A percentile compares a stretch with the other conserved stretches of the same genome.
These are phyloP conservation scores for Candida ovalis DNA, from an alignment of 805 yeast genomes.

Conservation along the genomic window DNA sequence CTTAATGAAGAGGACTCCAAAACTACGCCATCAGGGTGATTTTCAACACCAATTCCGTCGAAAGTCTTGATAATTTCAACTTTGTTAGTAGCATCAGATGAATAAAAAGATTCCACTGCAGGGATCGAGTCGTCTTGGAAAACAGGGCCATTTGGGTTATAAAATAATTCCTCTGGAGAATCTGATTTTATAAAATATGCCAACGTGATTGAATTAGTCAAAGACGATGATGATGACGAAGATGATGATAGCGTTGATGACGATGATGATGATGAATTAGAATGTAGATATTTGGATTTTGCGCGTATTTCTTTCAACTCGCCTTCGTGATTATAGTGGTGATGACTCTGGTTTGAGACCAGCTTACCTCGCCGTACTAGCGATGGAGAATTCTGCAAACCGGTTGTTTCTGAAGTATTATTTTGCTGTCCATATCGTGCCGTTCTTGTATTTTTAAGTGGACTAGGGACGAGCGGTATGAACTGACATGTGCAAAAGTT, in stretches of 20 bases:
- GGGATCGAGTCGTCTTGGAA: neutral
- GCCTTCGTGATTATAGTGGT: no score
- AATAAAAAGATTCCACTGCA: neutral
- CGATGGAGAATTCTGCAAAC: no score
- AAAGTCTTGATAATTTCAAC: no score
- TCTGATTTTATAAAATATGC: constrained; percentile 16
- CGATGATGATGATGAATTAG: constrained; percentile 2
- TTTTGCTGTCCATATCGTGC: constrained; percentile 2
- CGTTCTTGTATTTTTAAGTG: constrained; percentile 11
- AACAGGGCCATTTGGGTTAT: neutral
- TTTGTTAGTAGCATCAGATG: neutral
- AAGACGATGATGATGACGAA: constrained; percentile 11
- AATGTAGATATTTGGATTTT: neutral
- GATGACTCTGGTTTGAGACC: no score
- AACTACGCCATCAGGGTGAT: no score
- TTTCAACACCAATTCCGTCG: no score
- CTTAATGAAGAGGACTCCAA: neutral
- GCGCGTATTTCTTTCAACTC: neutral
- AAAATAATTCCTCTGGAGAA: neutral
- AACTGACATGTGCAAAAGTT: constrained; percentile 17
- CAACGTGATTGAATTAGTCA: constrained; percentile 15
- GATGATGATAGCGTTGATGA: constrained; percentile 14
- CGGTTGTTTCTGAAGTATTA: neutral
- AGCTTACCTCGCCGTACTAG: no score
- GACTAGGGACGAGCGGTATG: constrained; percentile 20